Evolutionary conservation across 257 asterid genomes (phyloP).

Genomic region (Pogostemon cablin): DNA sequence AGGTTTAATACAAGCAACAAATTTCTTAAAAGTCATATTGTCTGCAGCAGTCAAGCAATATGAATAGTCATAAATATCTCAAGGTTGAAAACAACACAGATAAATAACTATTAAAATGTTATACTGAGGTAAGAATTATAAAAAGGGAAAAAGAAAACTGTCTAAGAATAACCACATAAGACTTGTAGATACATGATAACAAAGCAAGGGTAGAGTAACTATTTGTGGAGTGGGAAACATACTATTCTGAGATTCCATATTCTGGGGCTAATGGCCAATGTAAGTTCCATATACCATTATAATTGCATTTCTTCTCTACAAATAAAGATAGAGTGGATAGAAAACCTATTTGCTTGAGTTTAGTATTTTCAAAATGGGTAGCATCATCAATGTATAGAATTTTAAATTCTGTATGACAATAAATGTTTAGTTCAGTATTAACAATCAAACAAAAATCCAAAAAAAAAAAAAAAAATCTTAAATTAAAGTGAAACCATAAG

Average conservation of each 20-base stretch:
- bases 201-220: background rate
- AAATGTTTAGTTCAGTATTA: conserved; percentile 14
- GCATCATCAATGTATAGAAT: conserved; percentile 2
- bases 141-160: background rate
- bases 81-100: background rate
- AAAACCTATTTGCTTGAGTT: background rate
- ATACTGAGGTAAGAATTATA: background rate
- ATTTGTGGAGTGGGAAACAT: conserved; percentile 2
- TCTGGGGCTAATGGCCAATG: background rate
- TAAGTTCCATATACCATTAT: background rate
- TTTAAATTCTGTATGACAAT: background rate
- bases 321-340: background rate
- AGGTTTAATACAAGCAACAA: background rate
- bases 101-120: background rate
- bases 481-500: conserved; percentile 15
- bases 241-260: background rate
- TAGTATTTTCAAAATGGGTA: background rate
- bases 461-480: background rate
- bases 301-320: background rate
- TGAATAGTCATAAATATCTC: background rate
- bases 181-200: conserved; percentile 2
- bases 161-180: no score
- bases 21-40: background rate
- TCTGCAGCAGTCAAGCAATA: background rate
- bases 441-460: background rate